Evolutionary conservation across 129 eudicot species (phyloP).

Genomic region (Arctium minus): DNA sequence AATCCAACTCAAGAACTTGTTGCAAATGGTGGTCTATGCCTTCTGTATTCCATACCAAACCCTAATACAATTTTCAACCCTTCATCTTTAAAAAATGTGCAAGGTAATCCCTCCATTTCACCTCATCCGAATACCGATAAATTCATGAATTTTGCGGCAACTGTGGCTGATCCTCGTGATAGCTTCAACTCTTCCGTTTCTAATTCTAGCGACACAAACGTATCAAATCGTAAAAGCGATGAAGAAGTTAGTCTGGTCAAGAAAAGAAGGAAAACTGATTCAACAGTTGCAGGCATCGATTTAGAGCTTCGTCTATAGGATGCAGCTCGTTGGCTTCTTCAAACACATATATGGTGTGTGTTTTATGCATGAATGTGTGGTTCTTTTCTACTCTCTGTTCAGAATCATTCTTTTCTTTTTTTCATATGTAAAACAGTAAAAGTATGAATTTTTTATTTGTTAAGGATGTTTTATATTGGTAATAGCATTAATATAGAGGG

Average conservation of each 20-base stretch:
- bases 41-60: constrained; percentile 31
- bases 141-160: constrained; percentile 8
- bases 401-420: neutral
- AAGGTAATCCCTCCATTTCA: constrained; percentile 12
- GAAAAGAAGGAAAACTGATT: constrained; percentile 10
- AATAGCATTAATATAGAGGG: neutral
- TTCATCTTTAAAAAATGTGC: constrained; percentile 5
- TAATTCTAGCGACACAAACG: constrained; percentile 13
- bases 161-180: neutral
- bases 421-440: neutral
- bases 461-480: neutral
- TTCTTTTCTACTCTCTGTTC: neutral
- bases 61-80: constrained; percentile 25
- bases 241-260: neutral
- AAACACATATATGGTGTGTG: neutral
- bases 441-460: neutral
- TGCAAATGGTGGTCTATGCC: constrained; percentile 21
- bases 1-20: constrained; percentile 24
- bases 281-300: constrained; percentile 26
- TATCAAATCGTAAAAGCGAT: constrained; percentile 4
- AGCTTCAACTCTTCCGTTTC: constrained; percentile 16
- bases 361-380: neutral
- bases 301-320: constrained; percentile 43
- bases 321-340: constrained; percentile 33
- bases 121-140: constrained; percentile 12